Conservation (phyloP, 2,329 filamentous ascomycete species). For the Sporothrix variecibatus region DNA sequence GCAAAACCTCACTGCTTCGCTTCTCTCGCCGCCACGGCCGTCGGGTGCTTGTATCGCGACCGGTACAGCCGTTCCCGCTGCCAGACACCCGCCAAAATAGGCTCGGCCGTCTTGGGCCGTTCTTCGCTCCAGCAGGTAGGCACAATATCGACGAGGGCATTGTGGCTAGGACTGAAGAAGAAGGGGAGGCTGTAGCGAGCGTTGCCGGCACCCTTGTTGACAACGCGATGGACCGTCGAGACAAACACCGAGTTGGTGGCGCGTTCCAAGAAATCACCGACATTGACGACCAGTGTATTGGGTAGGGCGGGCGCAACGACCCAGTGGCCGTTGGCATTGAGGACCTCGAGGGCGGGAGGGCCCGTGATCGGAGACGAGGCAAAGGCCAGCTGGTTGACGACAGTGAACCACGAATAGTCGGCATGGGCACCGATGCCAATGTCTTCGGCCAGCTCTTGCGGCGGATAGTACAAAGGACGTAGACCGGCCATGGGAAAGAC, state of each 20-base stretch:
- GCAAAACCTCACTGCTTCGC: not conserved
- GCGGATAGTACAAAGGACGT: slow-evolving; percentile 35
- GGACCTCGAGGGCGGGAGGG: slow-evolving; percentile 46
- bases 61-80: not conserved
- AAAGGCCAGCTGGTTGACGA: slow-evolving; percentile 48
- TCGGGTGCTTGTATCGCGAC: slow-evolving; percentile 21
- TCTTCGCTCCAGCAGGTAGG: not conserved
- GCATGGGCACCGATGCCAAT: slow-evolving; percentile 51
- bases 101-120: not conserved
- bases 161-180: slow-evolving; percentile 53
- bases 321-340: slow-evolving; percentile 44
- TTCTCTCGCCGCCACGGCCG: not conserved
- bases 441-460: slow-evolving; percentile 28
- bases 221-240: slow-evolving; percentile 53
- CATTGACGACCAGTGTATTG: slow-evolving; percentile 49
- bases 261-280: slow-evolving; percentile 55
- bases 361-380: not conserved
- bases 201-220: slow-evolving; percentile 37
- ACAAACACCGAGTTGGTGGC: slow-evolving; percentile 53
- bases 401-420: slow-evolving; percentile 51
- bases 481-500: slow-evolving; percentile 39
- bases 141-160: slow-evolving; percentile 34
- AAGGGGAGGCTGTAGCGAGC: slow-evolving; percentile 58
- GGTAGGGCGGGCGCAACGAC: slow-evolving; percentile 26
- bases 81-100: not conserved